Percentiles rank a stretch among this genome's conserved stretches.
Evolutionary conservation across 2,329 filamentous ascomycete genomes (phyloP).

Genomic region (Neospermospora avenae): DNA sequence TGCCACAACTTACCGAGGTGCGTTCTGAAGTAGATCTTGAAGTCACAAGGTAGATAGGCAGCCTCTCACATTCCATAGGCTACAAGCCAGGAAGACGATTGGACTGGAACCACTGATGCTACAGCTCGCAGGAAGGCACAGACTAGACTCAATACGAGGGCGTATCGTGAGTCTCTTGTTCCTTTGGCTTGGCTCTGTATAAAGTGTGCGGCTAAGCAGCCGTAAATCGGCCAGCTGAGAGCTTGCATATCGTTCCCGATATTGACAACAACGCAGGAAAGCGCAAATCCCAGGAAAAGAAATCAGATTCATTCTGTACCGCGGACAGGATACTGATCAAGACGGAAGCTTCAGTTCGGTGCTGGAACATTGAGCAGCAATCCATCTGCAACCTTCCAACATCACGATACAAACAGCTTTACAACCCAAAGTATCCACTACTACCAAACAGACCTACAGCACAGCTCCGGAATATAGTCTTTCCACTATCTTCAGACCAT

Average conservation of each 20-base stretch:
- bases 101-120: conserved; percentile 44
- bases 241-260: too few relatives aligned
- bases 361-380: conserved; percentile 37
- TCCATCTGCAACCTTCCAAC: conserved; percentile 34
- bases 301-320: conserved; percentile 22
- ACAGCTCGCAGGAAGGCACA: conserved; percentile 42
- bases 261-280: conserved; percentile 33
- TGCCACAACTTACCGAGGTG: conserved; percentile 41
- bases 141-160: conserved; percentile 45
- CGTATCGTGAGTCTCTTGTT: conserved; percentile 44
- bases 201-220: too few relatives aligned
- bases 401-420: conserved; percentile 35
- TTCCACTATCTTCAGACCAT: conserved; percentile 41
- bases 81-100: conserved; percentile 41
- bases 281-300: conserved; percentile 33
- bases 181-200: too few relatives aligned
- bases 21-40: conserved; percentile 18
- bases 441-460: conserved; percentile 29
- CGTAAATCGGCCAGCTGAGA: too few relatives aligned
- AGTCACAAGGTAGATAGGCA: conserved; percentile 19
- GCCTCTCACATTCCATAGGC: conserved; percentile 37
- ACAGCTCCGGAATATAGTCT: conserved; percentile 31
- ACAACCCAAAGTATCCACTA: conserved; percentile 34
- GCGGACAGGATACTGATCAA: conserved; percentile 24
- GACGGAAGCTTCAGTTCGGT: conserved; percentile 36